Percentiles rank a stretch among this genome's conserved stretches.
These are phyloP conservation scores for Apiospora saccharicola DNA, from an alignment of 2,329 filamentous ascomycete species.

Conservation along the genomic window DNA sequence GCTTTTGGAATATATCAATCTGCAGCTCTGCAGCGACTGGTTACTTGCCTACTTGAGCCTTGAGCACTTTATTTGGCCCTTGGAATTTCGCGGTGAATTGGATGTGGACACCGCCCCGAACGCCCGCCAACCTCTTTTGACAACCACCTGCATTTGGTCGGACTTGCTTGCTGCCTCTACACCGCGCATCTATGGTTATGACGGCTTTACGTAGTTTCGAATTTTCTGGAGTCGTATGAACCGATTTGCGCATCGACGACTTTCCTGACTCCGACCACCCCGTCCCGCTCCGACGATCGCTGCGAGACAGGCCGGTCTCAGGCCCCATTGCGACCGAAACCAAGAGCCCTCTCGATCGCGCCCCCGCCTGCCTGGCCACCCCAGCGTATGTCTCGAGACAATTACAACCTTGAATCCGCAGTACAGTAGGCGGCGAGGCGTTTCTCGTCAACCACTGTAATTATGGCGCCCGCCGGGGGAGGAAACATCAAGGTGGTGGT, in stretches of 20 bases:
- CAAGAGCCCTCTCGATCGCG: conserved; percentile 10
- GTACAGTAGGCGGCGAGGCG: conserved; percentile 21
- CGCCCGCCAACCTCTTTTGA: conserved; percentile 18
- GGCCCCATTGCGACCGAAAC: conserved; percentile 19
- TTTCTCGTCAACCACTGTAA: conserved; percentile 36
- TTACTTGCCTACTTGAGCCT: background rate
- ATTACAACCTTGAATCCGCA: background rate
- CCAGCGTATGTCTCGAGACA: conserved; percentile 24
- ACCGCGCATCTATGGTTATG: conserved; percentile 11
- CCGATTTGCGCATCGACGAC: conserved; percentile 10
- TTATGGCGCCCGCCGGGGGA: conserved; percentile 74
- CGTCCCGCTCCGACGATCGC: conserved; percentile 15
- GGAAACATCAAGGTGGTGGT: conserved; percentile 99
- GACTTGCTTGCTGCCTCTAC: conserved; percentile 13
- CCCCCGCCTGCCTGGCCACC: conserved; percentile 5
- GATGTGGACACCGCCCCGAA: conserved; percentile 16
- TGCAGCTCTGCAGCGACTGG: background rate
- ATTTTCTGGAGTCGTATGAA: conserved; percentile 15
- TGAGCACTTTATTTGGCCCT: conserved; percentile 15
- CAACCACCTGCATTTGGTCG: background rate
- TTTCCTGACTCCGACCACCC: conserved; percentile 3
- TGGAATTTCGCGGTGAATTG: conserved; percentile 18
- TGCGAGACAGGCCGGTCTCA: conserved; percentile 13
- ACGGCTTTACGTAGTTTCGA: conserved; percentile 19
- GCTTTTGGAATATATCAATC: background rate